These are phyloP conservation scores for Sporothrix humicola DNA, from an alignment of 2,329 filamentous ascomycete species.

Conservation along the genomic window DNA sequence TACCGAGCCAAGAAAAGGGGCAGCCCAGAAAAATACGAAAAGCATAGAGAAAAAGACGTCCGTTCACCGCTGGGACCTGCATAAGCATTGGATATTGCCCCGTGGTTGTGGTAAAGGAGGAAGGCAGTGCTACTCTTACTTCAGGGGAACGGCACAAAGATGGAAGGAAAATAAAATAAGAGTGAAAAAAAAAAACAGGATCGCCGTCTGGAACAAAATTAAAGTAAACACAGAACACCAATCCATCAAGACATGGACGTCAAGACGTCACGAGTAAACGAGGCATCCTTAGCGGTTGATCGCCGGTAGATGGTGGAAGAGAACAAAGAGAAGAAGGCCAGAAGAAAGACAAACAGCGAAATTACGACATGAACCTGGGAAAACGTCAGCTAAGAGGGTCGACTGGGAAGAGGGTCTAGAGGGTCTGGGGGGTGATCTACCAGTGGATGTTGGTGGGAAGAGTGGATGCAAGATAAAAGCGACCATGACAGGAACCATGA, in stretches of 20 bases:
- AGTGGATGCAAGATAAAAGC: background rate
- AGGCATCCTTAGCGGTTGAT: slow-evolving; percentile 7
- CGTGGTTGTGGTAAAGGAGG: no score
- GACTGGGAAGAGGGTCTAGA: background rate
- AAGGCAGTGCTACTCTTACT: slow-evolving; percentile 4
- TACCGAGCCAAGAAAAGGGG: no score
- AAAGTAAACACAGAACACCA: background rate
- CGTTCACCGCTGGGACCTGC: slow-evolving; percentile 9
- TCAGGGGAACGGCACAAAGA: no score
- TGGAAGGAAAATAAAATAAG: no score
- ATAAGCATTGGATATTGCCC: slow-evolving; percentile 4
- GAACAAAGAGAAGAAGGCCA: background rate
- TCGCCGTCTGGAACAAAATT: background rate
- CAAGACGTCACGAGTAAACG: background rate
- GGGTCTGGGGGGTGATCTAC: background rate
- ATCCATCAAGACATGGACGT: no score
- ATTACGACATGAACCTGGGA: background rate
- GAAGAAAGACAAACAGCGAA: background rate
- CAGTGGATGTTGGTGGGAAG: background rate
- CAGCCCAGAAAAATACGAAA: background rate
- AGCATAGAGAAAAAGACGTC: background rate
- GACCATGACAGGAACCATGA: background rate
- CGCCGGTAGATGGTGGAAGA: background rate
- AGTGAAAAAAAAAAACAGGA: no score
- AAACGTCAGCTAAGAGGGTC: background rate